These are phyloP conservation scores for Diaporthe eres DNA, from an alignment of 2,329 filamentous ascomycete genomes.

Conservation along the genomic window DNA sequence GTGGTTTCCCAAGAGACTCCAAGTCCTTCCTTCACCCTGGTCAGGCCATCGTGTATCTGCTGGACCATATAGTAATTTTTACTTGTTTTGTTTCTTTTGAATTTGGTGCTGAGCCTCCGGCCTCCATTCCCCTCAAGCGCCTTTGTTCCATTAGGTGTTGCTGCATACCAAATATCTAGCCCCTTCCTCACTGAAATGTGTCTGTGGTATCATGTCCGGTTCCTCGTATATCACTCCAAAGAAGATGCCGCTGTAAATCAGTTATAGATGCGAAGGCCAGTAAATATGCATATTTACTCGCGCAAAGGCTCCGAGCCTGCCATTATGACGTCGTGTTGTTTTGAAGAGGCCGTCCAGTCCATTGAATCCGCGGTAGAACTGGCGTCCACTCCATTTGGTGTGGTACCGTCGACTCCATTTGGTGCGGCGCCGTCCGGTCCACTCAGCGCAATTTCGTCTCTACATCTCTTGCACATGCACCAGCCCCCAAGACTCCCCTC, in stretches of 20 bases:
- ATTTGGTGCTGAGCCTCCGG: not conserved
- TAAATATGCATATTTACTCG: not conserved
- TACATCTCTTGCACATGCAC: slow-evolving; percentile 89
- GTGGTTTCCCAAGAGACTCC: not conserved
- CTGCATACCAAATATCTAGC: slow-evolving; percentile 15
- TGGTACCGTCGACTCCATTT: not conserved
- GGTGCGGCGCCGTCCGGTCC: not conserved
- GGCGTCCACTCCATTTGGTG: not conserved
- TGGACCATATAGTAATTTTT: not conserved
- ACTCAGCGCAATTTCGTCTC: slow-evolving; percentile 71
- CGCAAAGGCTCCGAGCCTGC: not conserved
- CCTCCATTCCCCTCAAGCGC: not conserved
- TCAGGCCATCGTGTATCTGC: slow-evolving; percentile 18
- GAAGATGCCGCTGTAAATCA: slow-evolving; percentile 23
- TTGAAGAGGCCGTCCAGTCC: slow-evolving; percentile 15
- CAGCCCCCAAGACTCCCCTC: slow-evolving; percentile 87
- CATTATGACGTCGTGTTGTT: not conserved
- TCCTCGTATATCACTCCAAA: slow-evolving; percentile 32
- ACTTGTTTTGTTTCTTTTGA: not conserved
- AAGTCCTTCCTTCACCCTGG: not conserved
- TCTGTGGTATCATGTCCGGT: slow-evolving; percentile 28
- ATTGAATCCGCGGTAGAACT: slow-evolving; percentile 3
- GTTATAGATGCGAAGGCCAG: slow-evolving; percentile 1
- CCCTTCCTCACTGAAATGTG: slow-evolving; percentile 11
- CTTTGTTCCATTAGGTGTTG: slow-evolving; percentile 6